A percentile compares a stretch with the other conserved stretches of the same genome.
Evolutionary conservation across 2,329 filamentous ascomycete genomes (phyloP).

Genomic region (Epichloe uncinata): DNA sequence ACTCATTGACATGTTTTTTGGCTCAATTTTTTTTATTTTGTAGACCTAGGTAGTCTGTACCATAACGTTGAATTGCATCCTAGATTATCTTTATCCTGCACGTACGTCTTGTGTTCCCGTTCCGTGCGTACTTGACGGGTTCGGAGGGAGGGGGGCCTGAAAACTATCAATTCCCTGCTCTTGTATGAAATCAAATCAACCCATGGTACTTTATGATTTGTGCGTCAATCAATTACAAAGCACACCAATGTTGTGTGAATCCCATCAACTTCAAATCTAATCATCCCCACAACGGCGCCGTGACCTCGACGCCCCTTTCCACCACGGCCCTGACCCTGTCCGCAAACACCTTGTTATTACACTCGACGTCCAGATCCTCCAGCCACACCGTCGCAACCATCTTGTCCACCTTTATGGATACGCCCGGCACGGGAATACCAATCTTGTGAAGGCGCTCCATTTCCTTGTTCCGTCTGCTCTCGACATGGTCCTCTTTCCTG

Average conservation of each 20-base stretch:
- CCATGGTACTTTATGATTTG: neutral
- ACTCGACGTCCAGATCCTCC: slow-evolving; percentile 84
- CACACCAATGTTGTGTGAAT: too few relatives aligned
- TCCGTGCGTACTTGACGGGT: neutral
- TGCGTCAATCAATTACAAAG: neutral
- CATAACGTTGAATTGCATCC: slow-evolving; percentile 10
- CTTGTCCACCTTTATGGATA: slow-evolving; percentile 79
- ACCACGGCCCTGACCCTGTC: slow-evolving; percentile 83
- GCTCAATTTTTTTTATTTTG: slow-evolving; percentile 12
- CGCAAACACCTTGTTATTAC: slow-evolving; percentile 59
- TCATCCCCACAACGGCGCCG: slow-evolving; percentile 56
- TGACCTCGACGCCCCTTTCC: slow-evolving; percentile 78
- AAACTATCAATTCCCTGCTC: too few relatives aligned
- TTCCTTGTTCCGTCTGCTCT: slow-evolving; percentile 52
- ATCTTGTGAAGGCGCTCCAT: slow-evolving; percentile 66
- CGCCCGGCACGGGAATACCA: slow-evolving; percentile 81
- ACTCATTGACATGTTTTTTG: slow-evolving; percentile 1
- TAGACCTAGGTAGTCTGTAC: slow-evolving; percentile 21
- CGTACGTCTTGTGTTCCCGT: neutral
- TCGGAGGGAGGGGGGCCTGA: too few relatives aligned
- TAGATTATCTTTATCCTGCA: slow-evolving; percentile 4
- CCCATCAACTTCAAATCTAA: too few relatives aligned
- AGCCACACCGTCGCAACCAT: slow-evolving; percentile 82
- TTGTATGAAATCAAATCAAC: too few relatives aligned
- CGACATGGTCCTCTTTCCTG: slow-evolving; percentile 22